These are phyloP conservation scores for Salvia sclarea DNA, from an alignment of 305 asterid species.

Conservation along the genomic window DNA sequence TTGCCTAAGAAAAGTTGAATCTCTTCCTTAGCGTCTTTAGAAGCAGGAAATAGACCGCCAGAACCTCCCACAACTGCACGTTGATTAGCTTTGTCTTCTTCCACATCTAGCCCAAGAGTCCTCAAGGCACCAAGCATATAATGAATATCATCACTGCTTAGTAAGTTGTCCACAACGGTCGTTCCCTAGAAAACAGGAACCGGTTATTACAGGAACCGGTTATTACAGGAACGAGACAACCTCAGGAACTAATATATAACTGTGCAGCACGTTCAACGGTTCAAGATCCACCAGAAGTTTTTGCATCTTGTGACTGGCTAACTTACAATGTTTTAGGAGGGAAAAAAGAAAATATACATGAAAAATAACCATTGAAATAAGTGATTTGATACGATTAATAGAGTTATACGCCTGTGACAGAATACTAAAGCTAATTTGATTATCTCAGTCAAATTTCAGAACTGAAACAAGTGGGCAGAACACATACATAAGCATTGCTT, in stretches of 20 bases:
- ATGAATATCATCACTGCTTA: slow-evolving; percentile 90
- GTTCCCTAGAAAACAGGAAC: slow-evolving; percentile 63
- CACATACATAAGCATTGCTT: no score
- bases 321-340: neutral
- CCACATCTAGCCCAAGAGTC: slow-evolving; percentile 85
- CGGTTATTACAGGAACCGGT: slow-evolving; percentile 13
- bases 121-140: slow-evolving; percentile 94
- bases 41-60: slow-evolving; percentile 83
- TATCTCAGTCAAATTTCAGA: no score
- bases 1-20: slow-evolving; percentile 95
- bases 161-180: slow-evolving; percentile 88
- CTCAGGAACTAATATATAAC: neutral
- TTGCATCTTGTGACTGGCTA: slow-evolving; percentile 6
- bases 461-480: no score
- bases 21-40: slow-evolving; percentile 73
- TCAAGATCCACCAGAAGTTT: slow-evolving; percentile 8
- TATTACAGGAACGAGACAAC: neutral
- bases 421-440: no score
- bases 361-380: neutral
- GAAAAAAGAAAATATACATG: neutral
- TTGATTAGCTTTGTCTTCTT: slow-evolving; percentile 71
- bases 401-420: no score
- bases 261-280: slow-evolving; percentile 1
- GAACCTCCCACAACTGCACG: slow-evolving; percentile 85
- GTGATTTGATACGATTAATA: neutral